Evolutionary conservation across 2,329 filamentous ascomycete species (phyloP).

Genomic region (Xylariales sp.): DNA sequence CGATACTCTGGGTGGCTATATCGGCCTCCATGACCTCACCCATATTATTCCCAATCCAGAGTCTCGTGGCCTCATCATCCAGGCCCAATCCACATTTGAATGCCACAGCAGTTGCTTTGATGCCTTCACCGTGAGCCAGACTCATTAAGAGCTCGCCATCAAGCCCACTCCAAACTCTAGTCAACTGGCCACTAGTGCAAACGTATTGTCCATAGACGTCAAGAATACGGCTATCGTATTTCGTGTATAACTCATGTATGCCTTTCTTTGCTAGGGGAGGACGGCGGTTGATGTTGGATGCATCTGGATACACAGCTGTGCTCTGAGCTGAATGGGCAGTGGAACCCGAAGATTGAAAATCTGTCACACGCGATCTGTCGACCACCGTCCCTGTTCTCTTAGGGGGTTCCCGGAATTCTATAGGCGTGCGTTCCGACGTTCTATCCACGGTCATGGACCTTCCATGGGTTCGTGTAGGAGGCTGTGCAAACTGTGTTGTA

Average conservation of each 20-base stretch:
- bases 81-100: slow-evolving; percentile 81
- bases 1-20: slow-evolving; percentile 66
- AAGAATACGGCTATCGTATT: slow-evolving; percentile 81
- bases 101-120: slow-evolving; percentile 73
- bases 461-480: slow-evolving; percentile 37
- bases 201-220: slow-evolving; percentile 85
- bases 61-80: slow-evolving; percentile 70
- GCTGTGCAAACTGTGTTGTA: slow-evolving; percentile 35
- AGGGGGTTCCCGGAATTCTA: slow-evolving; percentile 31
- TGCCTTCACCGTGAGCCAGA: slow-evolving; percentile 76
- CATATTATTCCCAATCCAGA: slow-evolving; percentile 88
- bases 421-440: slow-evolving; percentile 30
- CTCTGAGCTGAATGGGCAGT: slow-evolving; percentile 42
- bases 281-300: slow-evolving; percentile 77
- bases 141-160: slow-evolving; percentile 81
- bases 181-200: slow-evolving; percentile 82
- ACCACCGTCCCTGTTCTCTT: slow-evolving; percentile 14
- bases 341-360: slow-evolving; percentile 15
- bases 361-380: slow-evolving; percentile 11
- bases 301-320: slow-evolving; percentile 72
- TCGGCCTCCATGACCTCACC: slow-evolving; percentile 91
- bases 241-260: slow-evolving; percentile 72
- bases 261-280: slow-evolving; percentile 72
- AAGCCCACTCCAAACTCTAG: slow-evolving; percentile 79
- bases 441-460: slow-evolving; percentile 48